Evolutionary conservation across 177 flowering plant genomes (phyloP), one percentile per base, ranked within the genome.

Genomic region (Tripterygium wilfordii): DNA sequence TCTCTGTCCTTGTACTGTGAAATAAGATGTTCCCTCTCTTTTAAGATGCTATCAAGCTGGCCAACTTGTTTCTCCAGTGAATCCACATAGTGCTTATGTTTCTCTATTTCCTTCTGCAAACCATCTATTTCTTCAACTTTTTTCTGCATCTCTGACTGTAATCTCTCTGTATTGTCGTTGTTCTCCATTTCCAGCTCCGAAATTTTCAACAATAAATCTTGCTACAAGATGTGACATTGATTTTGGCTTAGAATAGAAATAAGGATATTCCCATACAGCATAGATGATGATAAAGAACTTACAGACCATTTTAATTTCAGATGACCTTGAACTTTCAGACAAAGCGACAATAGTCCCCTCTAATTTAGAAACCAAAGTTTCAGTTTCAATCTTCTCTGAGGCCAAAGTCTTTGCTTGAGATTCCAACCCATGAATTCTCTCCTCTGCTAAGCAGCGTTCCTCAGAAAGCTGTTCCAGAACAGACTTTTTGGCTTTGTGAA

Each of bases 261-360:
- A 45, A 49, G 36, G 36, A 15, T 37, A 36, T 19, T 14, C 36
- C 28, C 19, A 15, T 24, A 31, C 2, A 16, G 6, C 14, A 42
- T 15, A 20, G 8, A 42, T 6, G n/a, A 42, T n/a, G 7, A 15
- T 33, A 29, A 44, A 16, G 28, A 33, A 49, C 18, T 17, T 20
- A 45, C 77, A 39, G 45, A 94, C 99, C 97, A 69, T 71, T 79
- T 74, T 77, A 50, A 62, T 67, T 51, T 85, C 88, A 31, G 76
- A 76, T 38, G 60, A 49, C 54, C 61, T 67, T 22, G 79, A 75
- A 50, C 49, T 56, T 56, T 77, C 85, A 12, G 71, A 54, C 58
- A 80, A 36, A 44, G 63, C 47, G 19, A 42, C 51, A 50, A 73
- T 62, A 49, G 67, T 67, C 69, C 69, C 76, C 66, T 85, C 88